Evolutionary conservation across 768 basidiomycete species (phyloP).

Genomic region (Phlegmacium glaucopus): DNA sequence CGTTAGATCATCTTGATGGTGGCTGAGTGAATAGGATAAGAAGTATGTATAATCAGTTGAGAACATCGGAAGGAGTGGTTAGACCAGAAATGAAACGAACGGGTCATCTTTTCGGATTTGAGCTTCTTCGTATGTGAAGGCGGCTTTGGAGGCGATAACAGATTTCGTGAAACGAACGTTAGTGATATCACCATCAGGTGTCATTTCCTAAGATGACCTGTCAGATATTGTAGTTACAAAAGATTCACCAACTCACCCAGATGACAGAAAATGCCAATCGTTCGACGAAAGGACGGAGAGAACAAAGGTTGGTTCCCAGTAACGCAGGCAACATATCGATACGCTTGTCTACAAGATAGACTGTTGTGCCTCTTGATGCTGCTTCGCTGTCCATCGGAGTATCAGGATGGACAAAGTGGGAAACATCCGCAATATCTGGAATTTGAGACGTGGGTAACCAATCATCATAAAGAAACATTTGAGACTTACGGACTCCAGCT

Average conservation of each 20-base stretch:
- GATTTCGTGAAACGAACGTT: conserved; percentile 92
- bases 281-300: conserved; percentile 88
- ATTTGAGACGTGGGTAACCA: background rate
- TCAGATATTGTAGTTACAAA: background rate
- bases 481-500: conserved; percentile 90
- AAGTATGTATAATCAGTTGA: background rate
- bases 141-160: conserved; percentile 93
- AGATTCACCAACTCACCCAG: conserved; percentile 57
- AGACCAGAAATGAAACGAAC: conserved; percentile 40
- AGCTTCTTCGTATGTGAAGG: conserved; percentile 96
- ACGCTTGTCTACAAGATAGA: conserved; percentile 97
- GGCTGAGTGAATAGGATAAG: conserved; percentile 45
- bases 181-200: conserved; percentile 83
- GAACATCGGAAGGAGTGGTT: background rate
- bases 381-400: conserved; percentile 97
- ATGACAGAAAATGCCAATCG: conserved; percentile 92
- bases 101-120: conserved; percentile 91
- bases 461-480: background rate
- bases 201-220: conserved; percentile 66
- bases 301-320: conserved; percentile 94
- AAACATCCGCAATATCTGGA: conserved; percentile 97
- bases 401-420: conserved; percentile 90
- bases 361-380: conserved; percentile 93
- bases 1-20: conserved; percentile 77
- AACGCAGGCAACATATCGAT: conserved; percentile 97